phyloP scores from a whole-genome alignment of 257 asterid species.

The Plantago major region DNA sequence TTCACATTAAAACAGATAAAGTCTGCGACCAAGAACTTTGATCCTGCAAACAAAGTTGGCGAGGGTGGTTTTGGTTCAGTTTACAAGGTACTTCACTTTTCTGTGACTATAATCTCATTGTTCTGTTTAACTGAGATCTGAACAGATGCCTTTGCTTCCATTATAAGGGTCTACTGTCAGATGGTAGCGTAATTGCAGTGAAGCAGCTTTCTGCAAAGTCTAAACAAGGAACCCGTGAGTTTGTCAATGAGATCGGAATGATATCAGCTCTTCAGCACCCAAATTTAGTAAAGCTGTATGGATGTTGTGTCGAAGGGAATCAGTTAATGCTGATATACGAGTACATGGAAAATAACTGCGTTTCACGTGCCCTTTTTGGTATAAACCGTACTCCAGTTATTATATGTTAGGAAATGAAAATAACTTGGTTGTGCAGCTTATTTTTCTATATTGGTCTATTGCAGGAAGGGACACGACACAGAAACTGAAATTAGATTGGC shows the following conservation, averaged over 20 bases:
- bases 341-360: slow-evolving; percentile 84
- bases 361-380: slow-evolving; percentile 86
- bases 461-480: slow-evolving; percentile 42
- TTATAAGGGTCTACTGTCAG: slow-evolving; percentile 63
- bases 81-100: slow-evolving; percentile 53
- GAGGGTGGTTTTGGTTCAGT: slow-evolving; percentile 97
- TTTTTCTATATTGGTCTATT: slow-evolving; percentile 15
- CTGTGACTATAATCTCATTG: neutral
- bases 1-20: slow-evolving; percentile 74
- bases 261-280: slow-evolving; percentile 81
- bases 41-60: slow-evolving; percentile 78
- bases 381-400: slow-evolving; percentile 19
- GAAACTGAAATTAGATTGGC: slow-evolving; percentile 69
- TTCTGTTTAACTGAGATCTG: too few species aligned
- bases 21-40: slow-evolving; percentile 74
- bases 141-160: neutral
- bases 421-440: slow-evolving; percentile 3
- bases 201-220: slow-evolving; percentile 93
- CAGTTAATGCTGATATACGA: slow-evolving; percentile 68
- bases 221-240: slow-evolving; percentile 84
- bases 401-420: neutral
- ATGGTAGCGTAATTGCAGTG: slow-evolving; percentile 95
- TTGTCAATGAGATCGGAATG: slow-evolving; percentile 79
- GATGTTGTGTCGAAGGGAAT: slow-evolving; percentile 90
- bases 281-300: slow-evolving; percentile 81